Percentiles rank a stretch among this genome's conserved stretches.
Conservation (phyloP, 495 filamentous ascomycete species). For the Echria macrotheca region DNA sequence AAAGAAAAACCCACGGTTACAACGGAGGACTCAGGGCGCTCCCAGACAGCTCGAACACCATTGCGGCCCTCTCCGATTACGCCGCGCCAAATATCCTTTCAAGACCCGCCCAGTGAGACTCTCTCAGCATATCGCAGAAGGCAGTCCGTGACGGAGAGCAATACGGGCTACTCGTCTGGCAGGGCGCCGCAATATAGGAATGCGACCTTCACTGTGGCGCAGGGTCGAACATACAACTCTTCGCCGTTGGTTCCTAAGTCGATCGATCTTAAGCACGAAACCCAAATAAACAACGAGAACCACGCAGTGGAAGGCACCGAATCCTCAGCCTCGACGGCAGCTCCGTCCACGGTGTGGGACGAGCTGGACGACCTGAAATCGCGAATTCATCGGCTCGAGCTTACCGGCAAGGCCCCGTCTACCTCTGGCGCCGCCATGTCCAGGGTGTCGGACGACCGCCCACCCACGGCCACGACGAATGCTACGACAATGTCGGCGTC, state of each 20-base stretch:
- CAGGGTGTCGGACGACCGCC: constrained; percentile 69
- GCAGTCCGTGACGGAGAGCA: constrained; percentile 35
- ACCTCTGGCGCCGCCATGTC: constrained; percentile 76
- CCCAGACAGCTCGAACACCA: constrained; percentile 17
- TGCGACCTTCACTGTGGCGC: constrained; percentile 50
- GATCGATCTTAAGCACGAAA: constrained; percentile 32
- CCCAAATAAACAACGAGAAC: constrained; percentile 26
- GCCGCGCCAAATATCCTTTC: constrained; percentile 35
- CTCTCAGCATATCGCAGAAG: constrained; percentile 38
- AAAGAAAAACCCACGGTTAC: constrained; percentile 22
- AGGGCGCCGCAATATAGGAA: constrained; percentile 46
- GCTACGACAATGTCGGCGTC: constrained; percentile 86
- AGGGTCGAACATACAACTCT: constrained; percentile 48
- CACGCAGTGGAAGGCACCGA: constrained; percentile 59
- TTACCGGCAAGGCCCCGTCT: constrained; percentile 79
- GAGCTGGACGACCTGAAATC: constrained; percentile 95
- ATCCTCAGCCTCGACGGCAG: constrained; percentile 78
- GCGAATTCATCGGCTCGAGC: constrained; percentile 83
- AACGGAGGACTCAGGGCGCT: constrained; percentile 19
- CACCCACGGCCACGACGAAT: constrained; percentile 88
- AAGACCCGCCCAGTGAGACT: constrained; percentile 40
- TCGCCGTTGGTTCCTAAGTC: constrained; percentile 52
- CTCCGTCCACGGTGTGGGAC: constrained; percentile 94
- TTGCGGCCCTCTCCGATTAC: constrained; percentile 37
- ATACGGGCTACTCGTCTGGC: constrained; percentile 19